Evolutionary conservation across 192 early-diverging fungal species (phyloP).

Genomic region (Phlyctochytrium arcticum): DNA sequence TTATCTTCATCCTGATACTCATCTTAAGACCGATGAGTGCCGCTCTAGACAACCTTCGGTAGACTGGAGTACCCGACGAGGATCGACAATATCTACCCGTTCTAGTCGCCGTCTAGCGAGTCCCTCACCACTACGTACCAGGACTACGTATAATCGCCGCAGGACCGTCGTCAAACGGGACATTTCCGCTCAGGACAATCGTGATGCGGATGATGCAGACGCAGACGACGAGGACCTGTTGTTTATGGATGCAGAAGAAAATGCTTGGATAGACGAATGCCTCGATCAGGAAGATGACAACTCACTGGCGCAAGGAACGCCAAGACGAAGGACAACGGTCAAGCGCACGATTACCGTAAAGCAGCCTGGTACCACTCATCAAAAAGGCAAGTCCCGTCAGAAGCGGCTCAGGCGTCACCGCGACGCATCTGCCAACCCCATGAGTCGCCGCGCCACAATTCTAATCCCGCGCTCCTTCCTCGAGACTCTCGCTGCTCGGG

Average conservation of each 20-base stretch:
- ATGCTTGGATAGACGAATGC: background rate
- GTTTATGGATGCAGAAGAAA: conserved; percentile 23
- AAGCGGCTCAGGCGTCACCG: background rate
- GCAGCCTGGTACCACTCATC: too few relatives aligned
- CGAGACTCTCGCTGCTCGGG: conserved; percentile 26
- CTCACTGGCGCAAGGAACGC: background rate
- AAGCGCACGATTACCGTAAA: too few relatives aligned
- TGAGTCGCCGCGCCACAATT: conserved; percentile 5
- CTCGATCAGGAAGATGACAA: background rate
- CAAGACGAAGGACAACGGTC: background rate
- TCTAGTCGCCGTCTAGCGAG: too few relatives aligned
- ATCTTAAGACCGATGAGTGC: too few relatives aligned
- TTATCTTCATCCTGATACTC: too few relatives aligned
- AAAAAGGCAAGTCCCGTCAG: too few relatives aligned
- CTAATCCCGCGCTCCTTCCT: conserved; percentile 16
- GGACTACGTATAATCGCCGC: too few relatives aligned
- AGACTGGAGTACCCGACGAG: too few relatives aligned
- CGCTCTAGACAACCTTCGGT: too few relatives aligned
- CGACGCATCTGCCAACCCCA: background rate
- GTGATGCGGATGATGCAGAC: background rate
- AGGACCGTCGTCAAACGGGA: too few relatives aligned
- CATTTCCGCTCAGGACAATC: background rate
- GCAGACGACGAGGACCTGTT: conserved; percentile 16
- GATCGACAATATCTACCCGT: too few relatives aligned
- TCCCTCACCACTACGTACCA: too few relatives aligned